Conservation (phyloP, 345 rosid genomes). For the Hypericum perforatum region DNA sequence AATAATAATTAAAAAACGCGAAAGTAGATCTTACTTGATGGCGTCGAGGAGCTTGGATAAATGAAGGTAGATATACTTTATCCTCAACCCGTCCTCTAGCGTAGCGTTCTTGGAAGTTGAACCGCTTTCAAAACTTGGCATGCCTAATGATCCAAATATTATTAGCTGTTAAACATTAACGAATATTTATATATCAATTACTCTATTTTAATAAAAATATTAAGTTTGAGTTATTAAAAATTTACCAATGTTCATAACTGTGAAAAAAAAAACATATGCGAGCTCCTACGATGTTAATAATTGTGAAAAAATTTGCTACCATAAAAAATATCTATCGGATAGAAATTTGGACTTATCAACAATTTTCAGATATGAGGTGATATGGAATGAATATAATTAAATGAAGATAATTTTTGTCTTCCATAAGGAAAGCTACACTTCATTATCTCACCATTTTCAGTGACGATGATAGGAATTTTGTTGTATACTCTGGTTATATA, state of each 20-base stretch:
- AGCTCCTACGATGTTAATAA: too few species aligned
- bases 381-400: too few species aligned
- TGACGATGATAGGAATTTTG: constrained; percentile 11
- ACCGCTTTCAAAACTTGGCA: constrained; percentile 24
- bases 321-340: too few species aligned
- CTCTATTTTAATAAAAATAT: not conserved
- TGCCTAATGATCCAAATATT: constrained; percentile 14
- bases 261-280: too few species aligned
- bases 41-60: constrained; percentile 23
- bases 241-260: too few species aligned
- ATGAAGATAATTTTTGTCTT: too few species aligned
- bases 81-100: constrained; percentile 28
- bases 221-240: not conserved
- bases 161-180: too few species aligned
- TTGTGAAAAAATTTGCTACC: too few species aligned
- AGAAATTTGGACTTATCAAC: too few species aligned
- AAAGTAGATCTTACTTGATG: constrained; percentile 21
- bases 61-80: constrained; percentile 23
- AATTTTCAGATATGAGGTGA: too few species aligned
- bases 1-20: not conserved
- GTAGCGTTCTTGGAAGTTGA: constrained; percentile 26
- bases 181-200: not conserved
- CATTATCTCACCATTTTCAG: constrained; percentile 17
- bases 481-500: constrained; percentile 14
- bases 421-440: too few species aligned